Evolutionary conservation across 1,284 basidiomycete species (phyloP).

Genomic region (Irpex sp.): DNA sequence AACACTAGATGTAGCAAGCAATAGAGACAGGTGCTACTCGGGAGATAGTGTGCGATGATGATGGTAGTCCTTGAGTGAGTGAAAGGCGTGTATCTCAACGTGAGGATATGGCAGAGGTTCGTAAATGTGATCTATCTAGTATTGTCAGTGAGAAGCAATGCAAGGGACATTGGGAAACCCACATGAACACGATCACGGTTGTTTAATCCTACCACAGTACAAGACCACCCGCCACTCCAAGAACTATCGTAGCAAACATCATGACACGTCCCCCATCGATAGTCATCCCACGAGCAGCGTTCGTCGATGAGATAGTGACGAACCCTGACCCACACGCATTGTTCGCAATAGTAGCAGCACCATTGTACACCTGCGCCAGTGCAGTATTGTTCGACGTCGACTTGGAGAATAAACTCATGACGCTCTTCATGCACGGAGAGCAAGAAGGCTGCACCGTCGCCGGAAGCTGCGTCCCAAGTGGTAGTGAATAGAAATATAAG

Average conservation of each 20-base stretch:
- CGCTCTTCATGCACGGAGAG: conserved; percentile 50
- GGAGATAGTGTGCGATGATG: background rate
- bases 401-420: conserved; percentile 47
- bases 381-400: conserved; percentile 17
- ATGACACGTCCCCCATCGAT: background rate
- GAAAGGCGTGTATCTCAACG: background rate
- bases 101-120: background rate
- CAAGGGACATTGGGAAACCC: background rate
- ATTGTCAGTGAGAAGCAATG: background rate
- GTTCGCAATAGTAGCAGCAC: conserved; percentile 31
- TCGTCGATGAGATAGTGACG: conserved; percentile 20
- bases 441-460: conserved; percentile 47
- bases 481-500: conserved; percentile 63
- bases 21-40: background rate
- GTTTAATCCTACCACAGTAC: background rate
- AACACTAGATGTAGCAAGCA: background rate
- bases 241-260: background rate
- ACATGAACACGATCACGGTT: background rate
- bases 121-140: background rate
- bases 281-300: background rate
- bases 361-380: conserved; percentile 38
- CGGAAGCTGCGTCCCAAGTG: conserved; percentile 51
- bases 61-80: background rate
- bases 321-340: conserved; percentile 33
- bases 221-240: background rate